Evolutionary conservation across 2,329 filamentous ascomycete genomes (phyloP), one percentile per base, ranked within the genome.

Genomic region (Hypoxylon sp.): DNA sequence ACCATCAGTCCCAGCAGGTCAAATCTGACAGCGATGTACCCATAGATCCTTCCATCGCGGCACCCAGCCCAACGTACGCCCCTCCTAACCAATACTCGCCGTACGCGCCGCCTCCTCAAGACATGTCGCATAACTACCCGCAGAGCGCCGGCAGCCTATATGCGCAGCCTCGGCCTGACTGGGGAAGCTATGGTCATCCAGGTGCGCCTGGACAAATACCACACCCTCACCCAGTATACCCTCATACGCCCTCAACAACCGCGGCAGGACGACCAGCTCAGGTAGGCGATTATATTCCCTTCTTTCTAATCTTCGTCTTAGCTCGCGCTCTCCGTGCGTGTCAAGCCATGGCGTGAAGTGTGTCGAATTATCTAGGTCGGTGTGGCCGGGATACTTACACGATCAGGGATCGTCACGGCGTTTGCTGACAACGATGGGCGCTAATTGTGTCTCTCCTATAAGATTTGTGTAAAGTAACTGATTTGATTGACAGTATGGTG

Each of bases 21-120:
- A 94, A 94, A 84, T 97, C 94, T 97, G 93, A 97, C 94, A 89
- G 88, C 89, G 91, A 94, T 90, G 90, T 97, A 86, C 94, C 94
- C 91, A 94, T 97, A 98, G 95, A 98, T 97, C 94, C 94, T 79
- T 97, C 94, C 82, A 97, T 98, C 81, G 92, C 94, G 82, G 91
- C 93, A 77, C 92, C 94, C 79, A 97, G 94, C 87, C 94, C 95
- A 68, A 94, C 93, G 77, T 98, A 97, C 81, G 88, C 93, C 75
- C 92, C 92, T 76, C 92, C 94, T 77, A 84, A 86, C 70, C 90
- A 92, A 80, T 97, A 97, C 82, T 95, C 94, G 75, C 93, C 94
- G 37, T 98, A 98, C 83, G 90, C 90, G 65, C 89, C 92, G 64
- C 91, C 91, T 73, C 91, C 90, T 73, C 91, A 94, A 86, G 93